Conservation (phyloP, 208 protist species). For the Kentomonas sorsogonicus region DNA sequence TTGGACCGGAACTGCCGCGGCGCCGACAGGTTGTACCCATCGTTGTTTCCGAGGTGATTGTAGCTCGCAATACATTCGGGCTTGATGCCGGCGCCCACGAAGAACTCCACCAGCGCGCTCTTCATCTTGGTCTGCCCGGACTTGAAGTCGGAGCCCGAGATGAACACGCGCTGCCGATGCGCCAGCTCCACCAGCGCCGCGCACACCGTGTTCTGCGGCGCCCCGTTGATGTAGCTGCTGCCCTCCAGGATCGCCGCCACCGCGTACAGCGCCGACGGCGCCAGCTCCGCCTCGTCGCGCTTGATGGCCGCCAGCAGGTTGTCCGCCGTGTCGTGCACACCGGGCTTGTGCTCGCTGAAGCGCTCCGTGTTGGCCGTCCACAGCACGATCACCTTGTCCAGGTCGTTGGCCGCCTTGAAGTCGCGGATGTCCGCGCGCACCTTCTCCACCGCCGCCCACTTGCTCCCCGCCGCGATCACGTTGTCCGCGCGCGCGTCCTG, state of each 20-base stretch:
- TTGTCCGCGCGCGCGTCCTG: slow-evolving; percentile 97
- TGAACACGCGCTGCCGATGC: slow-evolving; percentile 77
- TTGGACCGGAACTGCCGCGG: slow-evolving; percentile 97
- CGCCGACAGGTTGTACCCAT: slow-evolving; percentile 96
- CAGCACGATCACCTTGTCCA: slow-evolving; percentile 97
- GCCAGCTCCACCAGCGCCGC: slow-evolving; percentile 94
- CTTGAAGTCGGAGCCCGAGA: slow-evolving; percentile 99
- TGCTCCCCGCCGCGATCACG: slow-evolving; percentile 79
- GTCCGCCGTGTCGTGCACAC: slow-evolving; percentile 96
- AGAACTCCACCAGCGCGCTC: slow-evolving; percentile 97
- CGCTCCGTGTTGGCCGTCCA: slow-evolving; percentile 99
- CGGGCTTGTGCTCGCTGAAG: slow-evolving; percentile 88
- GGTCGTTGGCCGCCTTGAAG: slow-evolving; percentile 79
- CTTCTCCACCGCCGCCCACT: slow-evolving; percentile 92
- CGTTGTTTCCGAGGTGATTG: slow-evolving; percentile 99
- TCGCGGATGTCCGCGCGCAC: slow-evolving; percentile 94
- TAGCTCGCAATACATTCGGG: slow-evolving; percentile 82
- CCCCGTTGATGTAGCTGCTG: slow-evolving; percentile 97
- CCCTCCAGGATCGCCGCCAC: slow-evolving; percentile 96
- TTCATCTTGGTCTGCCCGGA: slow-evolving; percentile 99
- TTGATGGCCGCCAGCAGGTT: slow-evolving; percentile 92
- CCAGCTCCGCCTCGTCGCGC: slow-evolving; percentile 85
- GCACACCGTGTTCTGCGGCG: slow-evolving; percentile 99
- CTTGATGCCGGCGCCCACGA: slow-evolving; percentile 92
- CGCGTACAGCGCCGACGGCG: slow-evolving; percentile 96